Evolutionary conservation across 139 green algal genomes (phyloP).

Genomic region (Astrephomene gubernaculifera): DNA sequence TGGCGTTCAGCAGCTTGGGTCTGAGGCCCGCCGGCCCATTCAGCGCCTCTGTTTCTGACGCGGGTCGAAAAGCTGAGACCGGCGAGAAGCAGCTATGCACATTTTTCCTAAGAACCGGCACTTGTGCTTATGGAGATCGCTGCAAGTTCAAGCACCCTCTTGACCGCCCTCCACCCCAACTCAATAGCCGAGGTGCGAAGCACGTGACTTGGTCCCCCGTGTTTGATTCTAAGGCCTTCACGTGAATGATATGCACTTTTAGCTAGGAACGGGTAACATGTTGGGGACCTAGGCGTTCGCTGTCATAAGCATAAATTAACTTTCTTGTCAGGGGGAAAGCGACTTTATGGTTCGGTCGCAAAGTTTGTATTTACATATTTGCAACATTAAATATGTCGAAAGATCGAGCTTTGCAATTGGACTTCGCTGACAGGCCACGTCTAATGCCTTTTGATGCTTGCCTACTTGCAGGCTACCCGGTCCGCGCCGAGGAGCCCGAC

Average conservation of each 20-base stretch:
- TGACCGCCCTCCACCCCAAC: constrained; percentile 35
- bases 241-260: no score
- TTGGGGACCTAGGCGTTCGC: no score
- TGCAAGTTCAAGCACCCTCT: constrained; percentile 50
- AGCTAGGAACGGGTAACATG: no score
- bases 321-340: no score
- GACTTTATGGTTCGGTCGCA: no score
- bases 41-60: background rate
- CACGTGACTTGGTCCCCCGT: no score
- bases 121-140: constrained; percentile 46
- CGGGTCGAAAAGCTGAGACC: background rate
- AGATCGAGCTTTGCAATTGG: no score
- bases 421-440: background rate
- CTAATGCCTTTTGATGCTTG: background rate
- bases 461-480: constrained; percentile 33
- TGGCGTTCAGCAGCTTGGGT: background rate
- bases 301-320: no score
- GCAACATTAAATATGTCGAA: no score
- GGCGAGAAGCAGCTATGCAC: constrained; percentile 33
- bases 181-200: constrained; percentile 28
- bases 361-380: no score
- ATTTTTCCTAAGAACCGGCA: constrained; percentile 33
- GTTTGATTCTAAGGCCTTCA: no score
- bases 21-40: background rate
- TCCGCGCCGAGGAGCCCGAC: constrained; percentile 39